phyloP scores from a whole-genome alignment of 148 eudicot species.

The Pouteria glomerata region DNA sequence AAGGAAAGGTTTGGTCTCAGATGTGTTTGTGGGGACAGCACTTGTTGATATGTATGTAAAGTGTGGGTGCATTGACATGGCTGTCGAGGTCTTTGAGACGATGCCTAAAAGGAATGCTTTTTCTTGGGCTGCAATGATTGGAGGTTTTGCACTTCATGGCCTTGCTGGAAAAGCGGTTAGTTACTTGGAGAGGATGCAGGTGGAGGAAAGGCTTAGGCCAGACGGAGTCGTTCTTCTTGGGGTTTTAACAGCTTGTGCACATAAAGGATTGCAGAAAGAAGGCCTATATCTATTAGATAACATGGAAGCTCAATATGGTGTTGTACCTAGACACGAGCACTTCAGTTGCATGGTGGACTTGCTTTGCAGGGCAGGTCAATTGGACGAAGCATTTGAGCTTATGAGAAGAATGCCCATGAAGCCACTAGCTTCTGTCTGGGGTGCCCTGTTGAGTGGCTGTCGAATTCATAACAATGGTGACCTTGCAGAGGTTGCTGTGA shows the following conservation, averaged over 20 bases:
- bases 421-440: constrained; percentile 32
- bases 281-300: constrained; percentile 23
- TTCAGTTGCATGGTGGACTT: constrained; percentile 32
- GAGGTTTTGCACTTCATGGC: constrained; percentile 19
- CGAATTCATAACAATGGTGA: constrained; percentile 18
- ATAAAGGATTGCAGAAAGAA: constrained; percentile 22
- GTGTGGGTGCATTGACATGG: constrained; percentile 26
- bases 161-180: constrained; percentile 9
- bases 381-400: constrained; percentile 19
- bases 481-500: constrained; percentile 9
- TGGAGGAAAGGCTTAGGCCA: constrained; percentile 21
- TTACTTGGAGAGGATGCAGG: constrained; percentile 20
- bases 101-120: constrained; percentile 17
- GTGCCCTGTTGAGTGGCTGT: constrained; percentile 16
- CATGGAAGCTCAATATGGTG: constrained; percentile 20
- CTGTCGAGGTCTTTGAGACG: constrained; percentile 14
- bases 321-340: constrained; percentile 27
- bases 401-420: constrained; percentile 30
- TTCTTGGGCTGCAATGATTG: constrained; percentile 22
- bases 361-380: constrained; percentile 24
- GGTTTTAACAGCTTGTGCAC: constrained; percentile 21
- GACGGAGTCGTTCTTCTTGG: constrained; percentile 20
- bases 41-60: constrained; percentile 27
- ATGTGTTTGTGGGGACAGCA: constrained; percentile 20
- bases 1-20: neutral